Percentiles rank a stretch among this genome's conserved stretches.
phyloP scores from a whole-genome alignment of 1,284 basidiomycete species.

The Tilletia indica region DNA sequence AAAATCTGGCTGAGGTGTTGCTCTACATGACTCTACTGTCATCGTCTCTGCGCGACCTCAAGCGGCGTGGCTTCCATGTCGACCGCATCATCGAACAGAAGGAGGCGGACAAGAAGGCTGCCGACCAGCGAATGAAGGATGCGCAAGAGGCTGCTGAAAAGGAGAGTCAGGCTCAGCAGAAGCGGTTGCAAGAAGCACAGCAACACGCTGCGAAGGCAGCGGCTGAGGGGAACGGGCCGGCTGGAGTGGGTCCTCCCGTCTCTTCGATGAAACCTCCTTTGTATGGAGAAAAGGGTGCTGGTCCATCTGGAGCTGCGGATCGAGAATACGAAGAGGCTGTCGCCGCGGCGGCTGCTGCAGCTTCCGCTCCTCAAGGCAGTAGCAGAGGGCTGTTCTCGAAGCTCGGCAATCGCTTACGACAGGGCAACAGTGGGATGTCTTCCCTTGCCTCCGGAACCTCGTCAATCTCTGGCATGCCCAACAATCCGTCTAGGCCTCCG shows the following conservation, averaged over 20 bases:
- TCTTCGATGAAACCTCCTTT: too few species aligned
- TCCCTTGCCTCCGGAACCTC: slow-evolving; percentile 46
- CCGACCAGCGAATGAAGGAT: slow-evolving; percentile 56
- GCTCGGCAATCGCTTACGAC: slow-evolving; percentile 33
- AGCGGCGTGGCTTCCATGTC: slow-evolving; percentile 74
- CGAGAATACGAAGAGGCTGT: slow-evolving; percentile 5
- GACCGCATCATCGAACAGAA: slow-evolving; percentile 87
- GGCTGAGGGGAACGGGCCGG: background rate
- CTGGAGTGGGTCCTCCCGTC: too few species aligned
- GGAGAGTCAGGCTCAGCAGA: background rate
- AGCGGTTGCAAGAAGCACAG: background rate
- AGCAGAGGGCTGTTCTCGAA: slow-evolving; percentile 35
- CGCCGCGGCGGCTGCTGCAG: slow-evolving; percentile 1
- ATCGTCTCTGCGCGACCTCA: slow-evolving; percentile 78
- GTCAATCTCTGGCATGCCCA: slow-evolving; percentile 30
- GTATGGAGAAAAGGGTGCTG: background rate
- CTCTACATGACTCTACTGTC: slow-evolving; percentile 90
- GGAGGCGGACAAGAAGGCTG: slow-evolving; percentile 69
- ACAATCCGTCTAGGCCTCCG: slow-evolving; percentile 19
- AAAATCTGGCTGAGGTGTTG: slow-evolving; percentile 58
- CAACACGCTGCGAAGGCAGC: slow-evolving; percentile 8
- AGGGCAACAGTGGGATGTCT: slow-evolving; percentile 29
- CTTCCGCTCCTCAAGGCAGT: background rate
- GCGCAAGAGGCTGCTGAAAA: slow-evolving; percentile 19
- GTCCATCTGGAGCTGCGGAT: background rate